These are phyloP conservation scores for Naganishia sp. DNA, from an alignment of 1,284 basidiomycete genomes.

Conservation along the genomic window DNA sequence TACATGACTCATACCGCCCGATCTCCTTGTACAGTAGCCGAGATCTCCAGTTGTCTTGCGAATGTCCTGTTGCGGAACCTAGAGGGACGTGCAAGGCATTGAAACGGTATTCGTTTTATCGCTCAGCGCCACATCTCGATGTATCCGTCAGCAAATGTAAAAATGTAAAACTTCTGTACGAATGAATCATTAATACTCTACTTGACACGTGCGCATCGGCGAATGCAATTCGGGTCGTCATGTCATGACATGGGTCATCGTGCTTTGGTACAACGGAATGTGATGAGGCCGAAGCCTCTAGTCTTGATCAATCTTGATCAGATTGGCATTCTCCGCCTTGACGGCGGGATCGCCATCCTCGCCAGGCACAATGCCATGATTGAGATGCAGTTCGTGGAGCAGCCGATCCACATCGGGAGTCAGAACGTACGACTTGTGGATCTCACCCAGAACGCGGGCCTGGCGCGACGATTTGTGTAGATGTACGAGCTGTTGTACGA, in stretches of 20 bases:
- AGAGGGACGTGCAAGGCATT: background rate
- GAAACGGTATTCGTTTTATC: background rate
- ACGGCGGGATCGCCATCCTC: conserved; percentile 47
- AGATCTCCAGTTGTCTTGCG: conserved; percentile 23
- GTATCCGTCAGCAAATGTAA: conserved; percentile 13
- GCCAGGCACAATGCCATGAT: conserved; percentile 49
- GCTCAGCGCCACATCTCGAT: background rate
- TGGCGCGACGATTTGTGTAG: conserved; percentile 61
- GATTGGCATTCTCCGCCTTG: conserved; percentile 46
- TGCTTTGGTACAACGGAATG: background rate
- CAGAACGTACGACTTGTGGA: conserved; percentile 80
- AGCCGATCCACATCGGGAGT: conserved; percentile 81
- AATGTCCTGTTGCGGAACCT: background rate
- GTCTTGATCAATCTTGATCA: conserved; percentile 28
- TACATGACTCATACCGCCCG: conserved; percentile 4
- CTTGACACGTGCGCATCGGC: background rate
- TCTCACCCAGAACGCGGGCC: conserved; percentile 75
- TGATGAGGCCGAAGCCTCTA: background rate
- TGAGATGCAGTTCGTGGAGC: conserved; percentile 65
- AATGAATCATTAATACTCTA: conserved; percentile 19
- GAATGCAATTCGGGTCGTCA: background rate
- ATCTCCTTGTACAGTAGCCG: conserved; percentile 9
- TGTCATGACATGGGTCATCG: conserved; percentile 2
- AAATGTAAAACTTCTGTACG: conserved; percentile 18
- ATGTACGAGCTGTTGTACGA: conserved; percentile 80